phyloP scores from a whole-genome alignment of 2,329 filamentous ascomycete species.

The Dactylonectria estremocensis region DNA sequence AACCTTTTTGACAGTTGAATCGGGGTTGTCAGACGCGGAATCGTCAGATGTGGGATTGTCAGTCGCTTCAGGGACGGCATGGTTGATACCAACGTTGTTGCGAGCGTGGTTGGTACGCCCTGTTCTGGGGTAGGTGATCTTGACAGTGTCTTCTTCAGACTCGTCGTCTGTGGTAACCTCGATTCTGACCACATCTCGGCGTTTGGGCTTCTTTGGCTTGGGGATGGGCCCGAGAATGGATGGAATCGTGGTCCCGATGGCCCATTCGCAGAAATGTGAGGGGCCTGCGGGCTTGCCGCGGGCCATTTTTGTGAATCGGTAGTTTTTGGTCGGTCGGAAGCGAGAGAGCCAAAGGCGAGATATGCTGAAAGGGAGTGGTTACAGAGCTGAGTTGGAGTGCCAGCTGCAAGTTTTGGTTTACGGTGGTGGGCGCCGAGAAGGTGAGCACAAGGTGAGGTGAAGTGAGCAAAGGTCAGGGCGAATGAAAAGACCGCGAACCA shows the following conservation, averaged over 20 bases:
- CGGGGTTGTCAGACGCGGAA: slow-evolving; percentile 1
- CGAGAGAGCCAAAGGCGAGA: not conserved
- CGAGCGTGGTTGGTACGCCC: slow-evolving; percentile 30
- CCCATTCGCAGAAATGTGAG: slow-evolving; percentile 58
- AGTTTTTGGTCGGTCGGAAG: not conserved
- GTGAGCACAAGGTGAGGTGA: not conserved
- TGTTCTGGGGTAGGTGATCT: slow-evolving; percentile 64
- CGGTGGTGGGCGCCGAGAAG: not conserved
- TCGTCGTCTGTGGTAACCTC: slow-evolving; percentile 68
- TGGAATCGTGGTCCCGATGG: slow-evolving; percentile 56
- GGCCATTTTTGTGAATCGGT: slow-evolving; percentile 32
- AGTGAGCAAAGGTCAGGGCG: not conserved
- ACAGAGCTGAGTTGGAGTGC: not conserved
- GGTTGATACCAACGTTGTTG: not conserved
- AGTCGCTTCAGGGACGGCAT: no score
- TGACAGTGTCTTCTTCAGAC: slow-evolving; percentile 64
- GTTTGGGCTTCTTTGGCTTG: slow-evolving; percentile 45
- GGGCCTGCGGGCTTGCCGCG: slow-evolving; percentile 39
- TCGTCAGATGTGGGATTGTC: not conserved
- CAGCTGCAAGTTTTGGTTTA: not conserved
- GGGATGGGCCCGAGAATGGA: slow-evolving; percentile 48
- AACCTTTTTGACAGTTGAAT: slow-evolving; percentile 58
- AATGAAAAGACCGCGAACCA: not conserved
- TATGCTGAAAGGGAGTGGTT: not conserved
- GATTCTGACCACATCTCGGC: slow-evolving; percentile 56